A percentile compares a stretch with the other conserved stretches of the same genome.
These are phyloP conservation scores for Orbilia oligospora DNA, from an alignment of 2,329 filamentous ascomycete species.

Conservation along the genomic window DNA sequence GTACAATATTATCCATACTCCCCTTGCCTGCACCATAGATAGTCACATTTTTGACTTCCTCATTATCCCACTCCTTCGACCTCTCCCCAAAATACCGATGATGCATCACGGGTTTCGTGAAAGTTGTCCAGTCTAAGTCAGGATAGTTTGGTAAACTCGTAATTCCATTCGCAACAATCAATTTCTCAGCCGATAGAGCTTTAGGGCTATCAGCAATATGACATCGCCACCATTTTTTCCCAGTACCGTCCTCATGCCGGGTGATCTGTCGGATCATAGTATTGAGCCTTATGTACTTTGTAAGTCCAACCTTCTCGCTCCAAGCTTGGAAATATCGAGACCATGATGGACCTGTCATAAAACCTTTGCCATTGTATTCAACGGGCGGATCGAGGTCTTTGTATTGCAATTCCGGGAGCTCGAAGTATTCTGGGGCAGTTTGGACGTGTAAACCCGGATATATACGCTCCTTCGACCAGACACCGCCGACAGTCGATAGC, in stretches of 20 bases:
- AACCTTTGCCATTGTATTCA: slow-evolving; percentile 70
- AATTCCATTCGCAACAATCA: slow-evolving; percentile 76
- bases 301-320: slow-evolving; percentile 71
- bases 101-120: slow-evolving; percentile 73
- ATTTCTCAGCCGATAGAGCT: slow-evolving; percentile 67
- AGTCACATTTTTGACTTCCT: slow-evolving; percentile 68
- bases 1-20: slow-evolving; percentile 76
- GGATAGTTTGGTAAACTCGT: slow-evolving; percentile 74
- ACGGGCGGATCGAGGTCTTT: slow-evolving; percentile 64
- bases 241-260: slow-evolving; percentile 64
- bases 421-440: slow-evolving; percentile 68
- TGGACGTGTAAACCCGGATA: slow-evolving; percentile 69
- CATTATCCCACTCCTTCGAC: slow-evolving; percentile 65
- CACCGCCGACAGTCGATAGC: slow-evolving; percentile 67
- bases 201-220: slow-evolving; percentile 31
- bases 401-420: slow-evolving; percentile 67
- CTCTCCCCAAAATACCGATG: slow-evolving; percentile 70
- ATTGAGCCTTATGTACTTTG: slow-evolving; percentile 70
- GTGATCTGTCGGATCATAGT: slow-evolving; percentile 68
- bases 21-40: slow-evolving; percentile 76
- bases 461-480: slow-evolving; percentile 68
- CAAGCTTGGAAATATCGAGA: slow-evolving; percentile 74
- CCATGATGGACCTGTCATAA: slow-evolving; percentile 74
- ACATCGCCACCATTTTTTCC: slow-evolving; percentile 58
- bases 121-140: slow-evolving; percentile 69